Base-by-base conservation (phyloP, 305 asterid species). In the Caryopteris hybrid region DNA sequence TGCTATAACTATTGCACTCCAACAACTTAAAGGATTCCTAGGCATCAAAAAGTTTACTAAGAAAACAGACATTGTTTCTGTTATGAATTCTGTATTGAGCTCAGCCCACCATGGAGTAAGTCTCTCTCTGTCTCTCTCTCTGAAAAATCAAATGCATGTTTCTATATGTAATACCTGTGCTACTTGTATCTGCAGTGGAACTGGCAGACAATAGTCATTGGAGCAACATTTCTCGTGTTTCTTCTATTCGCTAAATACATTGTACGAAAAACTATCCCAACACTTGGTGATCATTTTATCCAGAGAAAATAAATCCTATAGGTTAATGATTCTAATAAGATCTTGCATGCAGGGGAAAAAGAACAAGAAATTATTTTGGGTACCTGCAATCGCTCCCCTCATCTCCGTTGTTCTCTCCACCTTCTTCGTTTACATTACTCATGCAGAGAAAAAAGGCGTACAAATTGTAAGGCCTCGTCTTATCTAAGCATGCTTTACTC, bases 321-420 rank as follows among this genome's bases (percentile, higher is more conserved):
- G 39, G 5, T 2, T 18, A 5, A 9, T 0, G 27, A 16, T 60
- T 55, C 13, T 64, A 17, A 64, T 25, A 17, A 47, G 42, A 9
- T 70, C 18, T 53, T 50, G 11, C 47, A 21, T 61, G 61, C 83
- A 89, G 95, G 92, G 90, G 56, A 87, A 85, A 72, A 85, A 69
- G 79, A 83, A 83, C 54, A 89, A 72, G 83, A 89, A 76, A 56
- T 20, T 78, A 11, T 89, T 85, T 62, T 86, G 96, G 95, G 83
- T 89, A 36, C 87, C 96, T 23, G 96, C 96, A 23, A 76, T 89
- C 18, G 92, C 87, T 64, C 95, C 96, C 0, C 72, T 89, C 33
- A 58, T 79, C 62, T 89, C 96, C 12, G 95, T 89, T 23, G 13
- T 87, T 52, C 74, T 89, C 34, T 75, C 96, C 50, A 89, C 95